Base-by-base conservation (phyloP, 371 early-diverging fungal species). In the Mortierella sp. region DNA sequence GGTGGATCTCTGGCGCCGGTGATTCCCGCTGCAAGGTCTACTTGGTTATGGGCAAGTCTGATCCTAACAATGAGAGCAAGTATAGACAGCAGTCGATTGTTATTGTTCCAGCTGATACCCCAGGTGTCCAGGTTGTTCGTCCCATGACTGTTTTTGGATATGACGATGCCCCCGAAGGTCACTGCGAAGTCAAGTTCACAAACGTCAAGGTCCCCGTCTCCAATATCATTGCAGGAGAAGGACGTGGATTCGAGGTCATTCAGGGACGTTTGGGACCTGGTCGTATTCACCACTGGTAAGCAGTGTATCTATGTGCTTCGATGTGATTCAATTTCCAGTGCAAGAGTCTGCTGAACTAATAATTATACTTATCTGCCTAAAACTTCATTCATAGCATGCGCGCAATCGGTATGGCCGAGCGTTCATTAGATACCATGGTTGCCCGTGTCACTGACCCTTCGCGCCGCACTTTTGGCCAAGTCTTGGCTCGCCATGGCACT, bases 1-100 rank as follows among this genome's bases (percentile, higher is more conserved):
- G 97, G 96, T 98, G 97, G 96, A 97, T 97, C 68, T 92, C 94
- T 29, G 97, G 97, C 29, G 95, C 96, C 22, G 96, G 97, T 58
- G 95, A 97, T 75, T 98, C 98, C 22, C 87, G 94, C 51, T 96
- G 96, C 85, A 91, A 92, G 37, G 91, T 97, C 28, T 96, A 92
- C 72, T 68, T 96, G 17, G 90, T 96, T 43, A 92, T 98, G 94
- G 96, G 96, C 72, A 96, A 96, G 86, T 87, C 91, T 12, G 93
- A 95, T 64, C 86, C 92, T 61, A 83, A 78, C 22, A 93, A 95
- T 72, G 75, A 86, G 79, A 74, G 85, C 75, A 89, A 86, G 64
- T 96, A 98, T 86, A 83, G 86, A 43, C 98, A 95, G 78, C 99
- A 98, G 83, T 91, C 91, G 70, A 88, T 98, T 65, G 89, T 98